Evolutionary conservation across 169 alveolate genomes (phyloP), one percentile per base, ranked within the genome.

Genomic region (Plasmodium reichenowi): DNA sequence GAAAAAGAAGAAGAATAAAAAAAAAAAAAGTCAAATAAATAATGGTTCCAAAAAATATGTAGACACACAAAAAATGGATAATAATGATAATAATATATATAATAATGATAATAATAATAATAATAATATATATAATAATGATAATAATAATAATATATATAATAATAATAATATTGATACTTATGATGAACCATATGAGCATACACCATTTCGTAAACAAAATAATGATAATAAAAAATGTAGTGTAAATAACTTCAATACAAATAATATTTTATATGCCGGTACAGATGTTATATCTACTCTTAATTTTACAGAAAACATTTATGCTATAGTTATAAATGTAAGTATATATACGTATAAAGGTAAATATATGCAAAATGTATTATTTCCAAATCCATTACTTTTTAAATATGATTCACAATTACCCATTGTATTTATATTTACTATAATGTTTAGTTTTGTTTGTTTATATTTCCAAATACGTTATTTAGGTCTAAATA

Each of bases 331-430:
- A 26, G 99, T 98, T 2, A 95, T 96, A 20, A 96, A 97, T 64
- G 98, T 98, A 0, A 98, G 98, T 38, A 96, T 95, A 86, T 94
- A 89, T 60, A 98, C 99, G 1, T 93, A 97, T 17, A 97, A 97
- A 95, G 99, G 99, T 0, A 96, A 94, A 73, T 95, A 97, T 60
- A 96, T 98, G 89, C 95, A 98, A 89, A 96, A 97, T 72, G 98
- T 98, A 62, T 93, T 97, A 24, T 97, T 94, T 78, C 99, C 99
- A 43, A 98, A 96, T 62, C 95, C 95, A 71, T 76, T 95, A 63
- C 75, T 95, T 70, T 85, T 95, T 38, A 94, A 94, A 87, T 94
- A 94, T 86, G 96, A 94, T 67, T 91, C 96, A 6, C 96, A 94
- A 72, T 62, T 94, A 45, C 96, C 96, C n/a, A 76, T 91, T 71